Percentiles rank a stretch among this genome's conserved stretches.
Evolutionary conservation across 2,329 filamentous ascomycete genomes (phyloP).

Genomic region (Fusarium verrucosum): DNA sequence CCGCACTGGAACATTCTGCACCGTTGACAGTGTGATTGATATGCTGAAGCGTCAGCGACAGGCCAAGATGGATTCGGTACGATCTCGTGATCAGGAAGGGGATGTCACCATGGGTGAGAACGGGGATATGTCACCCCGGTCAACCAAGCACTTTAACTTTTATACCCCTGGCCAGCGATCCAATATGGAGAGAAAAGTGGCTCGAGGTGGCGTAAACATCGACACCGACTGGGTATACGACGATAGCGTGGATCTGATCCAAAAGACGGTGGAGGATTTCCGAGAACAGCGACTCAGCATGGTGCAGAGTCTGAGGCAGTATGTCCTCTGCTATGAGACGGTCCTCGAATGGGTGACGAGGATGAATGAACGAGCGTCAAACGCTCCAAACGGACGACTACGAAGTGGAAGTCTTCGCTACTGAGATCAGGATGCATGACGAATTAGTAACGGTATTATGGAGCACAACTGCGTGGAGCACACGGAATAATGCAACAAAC

Average conservation of each 20-base stretch:
- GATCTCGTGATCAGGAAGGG: slow-evolving; percentile 50
- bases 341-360: slow-evolving; percentile 83
- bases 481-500: slow-evolving; percentile 25
- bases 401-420: slow-evolving; percentile 48
- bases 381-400: slow-evolving; percentile 32
- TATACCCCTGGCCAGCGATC: slow-evolving; percentile 26
- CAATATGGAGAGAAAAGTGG: slow-evolving; percentile 23
- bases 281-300: slow-evolving; percentile 89
- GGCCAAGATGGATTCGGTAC: slow-evolving; percentile 43
- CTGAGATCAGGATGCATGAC: slow-evolving; percentile 27
- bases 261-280: slow-evolving; percentile 91
- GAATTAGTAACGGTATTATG: slow-evolving; percentile 23
- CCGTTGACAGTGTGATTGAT: slow-evolving; percentile 93
- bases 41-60: slow-evolving; percentile 89
- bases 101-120: slow-evolving; percentile 57
- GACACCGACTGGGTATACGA: slow-evolving; percentile 74
- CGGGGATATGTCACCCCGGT: slow-evolving; percentile 45
- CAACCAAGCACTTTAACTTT: slow-evolving; percentile 40
- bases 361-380: slow-evolving; percentile 51
- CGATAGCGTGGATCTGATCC: slow-evolving; percentile 79
- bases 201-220: slow-evolving; percentile 30
- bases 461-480: slow-evolving; percentile 33
- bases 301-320: slow-evolving; percentile 94
- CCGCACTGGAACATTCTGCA: slow-evolving; percentile 94
- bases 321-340: slow-evolving; percentile 95